phyloP scores from a whole-genome alignment of 2,329 filamentous ascomycete genomes.

The Penicillium sumatraense region DNA sequence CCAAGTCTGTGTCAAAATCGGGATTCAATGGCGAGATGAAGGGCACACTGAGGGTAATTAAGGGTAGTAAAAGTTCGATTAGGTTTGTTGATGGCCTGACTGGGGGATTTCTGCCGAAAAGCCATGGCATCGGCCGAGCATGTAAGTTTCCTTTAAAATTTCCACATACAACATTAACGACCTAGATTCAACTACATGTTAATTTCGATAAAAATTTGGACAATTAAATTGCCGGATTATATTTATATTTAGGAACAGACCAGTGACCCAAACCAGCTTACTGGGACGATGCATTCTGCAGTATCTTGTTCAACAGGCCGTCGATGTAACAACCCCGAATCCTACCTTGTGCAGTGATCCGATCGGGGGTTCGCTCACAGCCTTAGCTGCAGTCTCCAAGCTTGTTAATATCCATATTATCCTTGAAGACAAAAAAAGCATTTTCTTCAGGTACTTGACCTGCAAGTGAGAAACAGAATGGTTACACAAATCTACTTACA shows the following conservation, averaged over 20 bases:
- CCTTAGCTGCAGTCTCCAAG: neutral
- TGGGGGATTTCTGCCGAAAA: neutral
- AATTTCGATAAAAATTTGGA: neutral
- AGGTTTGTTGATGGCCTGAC: neutral
- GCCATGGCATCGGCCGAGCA: neutral
- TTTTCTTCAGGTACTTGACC: neutral
- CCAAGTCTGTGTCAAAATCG: neutral
- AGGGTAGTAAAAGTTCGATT: neutral
- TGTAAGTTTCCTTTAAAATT: neutral
- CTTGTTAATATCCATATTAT: neutral
- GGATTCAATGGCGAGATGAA: neutral
- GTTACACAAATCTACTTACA: constrained; percentile 10
- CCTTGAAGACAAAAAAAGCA: too few species aligned
- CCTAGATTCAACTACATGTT: neutral
- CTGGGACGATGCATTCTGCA: neutral
- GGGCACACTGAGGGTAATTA: neutral
- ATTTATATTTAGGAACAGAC: neutral
- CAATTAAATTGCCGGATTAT: neutral
- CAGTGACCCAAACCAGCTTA: neutral
- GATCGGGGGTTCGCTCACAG: neutral
- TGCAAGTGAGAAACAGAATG: neutral
- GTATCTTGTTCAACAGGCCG: neutral
- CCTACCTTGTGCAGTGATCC: constrained; percentile 6
- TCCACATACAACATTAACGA: neutral
- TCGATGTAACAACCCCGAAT: constrained; percentile 2